Percentiles rank a stretch among this genome's conserved stretches.
These are phyloP conservation scores for Solanum etuberosum DNA, from an alignment of 257 asterid species.

Conservation along the genomic window DNA sequence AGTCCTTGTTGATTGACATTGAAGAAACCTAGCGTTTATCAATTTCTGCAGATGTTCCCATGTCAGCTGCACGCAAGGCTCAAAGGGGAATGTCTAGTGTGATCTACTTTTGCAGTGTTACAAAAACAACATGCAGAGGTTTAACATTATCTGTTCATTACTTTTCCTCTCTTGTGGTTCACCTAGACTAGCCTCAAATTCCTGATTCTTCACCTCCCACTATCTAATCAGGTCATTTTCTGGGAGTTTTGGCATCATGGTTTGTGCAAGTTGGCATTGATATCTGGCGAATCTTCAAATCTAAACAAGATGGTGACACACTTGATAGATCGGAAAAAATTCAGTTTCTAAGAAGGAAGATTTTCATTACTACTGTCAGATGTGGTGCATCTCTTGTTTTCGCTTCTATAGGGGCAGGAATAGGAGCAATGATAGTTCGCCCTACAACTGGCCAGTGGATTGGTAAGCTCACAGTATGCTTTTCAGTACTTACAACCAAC, in stretches of 20 bases:
- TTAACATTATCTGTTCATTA: background rate
- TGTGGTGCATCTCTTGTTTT: conserved; percentile 62
- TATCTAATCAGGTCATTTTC: conserved; percentile 50
- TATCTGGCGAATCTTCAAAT: conserved; percentile 33
- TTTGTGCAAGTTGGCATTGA: conserved; percentile 71
- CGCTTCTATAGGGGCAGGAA: conserved; percentile 83
- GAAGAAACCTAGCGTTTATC: background rate
- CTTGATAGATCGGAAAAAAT: conserved; percentile 19
- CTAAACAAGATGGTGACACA: conserved; percentile 17
- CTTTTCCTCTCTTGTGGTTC: background rate
- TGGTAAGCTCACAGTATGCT: conserved; percentile 24
- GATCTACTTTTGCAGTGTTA: conserved; percentile 38
- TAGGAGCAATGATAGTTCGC: conserved; percentile 48
- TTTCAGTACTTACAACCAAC: background rate
- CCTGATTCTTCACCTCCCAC: background rate
- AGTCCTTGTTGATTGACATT: background rate
- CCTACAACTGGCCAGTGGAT: conserved; percentile 90
- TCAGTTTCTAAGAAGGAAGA: conserved; percentile 39
- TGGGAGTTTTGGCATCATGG: conserved; percentile 86
- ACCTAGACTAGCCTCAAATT: background rate
- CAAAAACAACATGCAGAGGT: conserved; percentile 78
- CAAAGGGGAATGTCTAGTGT: conserved; percentile 48
- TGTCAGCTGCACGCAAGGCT: conserved; percentile 84
- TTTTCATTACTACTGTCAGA: conserved; percentile 35
- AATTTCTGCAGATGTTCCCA: conserved; percentile 50